Percentiles rank a stretch among this genome's conserved stretches.
Evolutionary conservation across 768 basidiomycete genomes (phyloP).

Genomic region (Glaciozyma antarctica): DNA sequence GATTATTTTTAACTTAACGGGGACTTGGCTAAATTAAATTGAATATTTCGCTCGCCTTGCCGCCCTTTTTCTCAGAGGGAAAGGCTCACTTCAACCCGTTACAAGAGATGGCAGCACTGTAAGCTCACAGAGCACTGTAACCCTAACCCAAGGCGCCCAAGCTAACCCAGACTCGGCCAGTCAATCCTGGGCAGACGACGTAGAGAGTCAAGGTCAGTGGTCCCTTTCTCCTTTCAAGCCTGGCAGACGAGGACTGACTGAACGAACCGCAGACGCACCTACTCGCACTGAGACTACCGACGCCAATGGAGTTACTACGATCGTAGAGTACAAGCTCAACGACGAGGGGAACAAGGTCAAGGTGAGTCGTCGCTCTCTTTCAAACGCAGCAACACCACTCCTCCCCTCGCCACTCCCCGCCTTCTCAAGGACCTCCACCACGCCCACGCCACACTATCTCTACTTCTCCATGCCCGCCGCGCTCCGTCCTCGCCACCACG

Average conservation of each 20-base stretch:
- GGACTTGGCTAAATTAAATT: too few relatives aligned
- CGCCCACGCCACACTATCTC: too few relatives aligned
- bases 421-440: too few relatives aligned
- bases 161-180: neutral
- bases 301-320: conserved; percentile 79
- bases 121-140: too few relatives aligned
- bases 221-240: conserved; percentile 34
- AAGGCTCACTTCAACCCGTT: too few relatives aligned
- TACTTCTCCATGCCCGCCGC: neutral
- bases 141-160: too few relatives aligned
- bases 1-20: too few relatives aligned
- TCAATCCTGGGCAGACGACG: conserved; percentile 73
- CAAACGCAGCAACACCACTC: neutral
- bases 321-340: conserved; percentile 69
- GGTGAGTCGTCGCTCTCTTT: conserved; percentile 43
- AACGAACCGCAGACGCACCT: conserved; percentile 32
- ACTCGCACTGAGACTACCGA: conserved; percentile 57
- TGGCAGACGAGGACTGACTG: too few relatives aligned
- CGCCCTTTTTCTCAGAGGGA: too few relatives aligned
- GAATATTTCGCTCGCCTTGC: too few relatives aligned
- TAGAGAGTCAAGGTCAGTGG: conserved; percentile 61
- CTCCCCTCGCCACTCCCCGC: neutral
- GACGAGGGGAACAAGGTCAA: conserved; percentile 94
- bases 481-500: too few relatives aligned
- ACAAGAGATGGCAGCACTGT: too few relatives aligned